Evolutionary conservation across 2,329 filamentous ascomycete genomes (phyloP).

Genomic region (Penicillium janthinellum): DNA sequence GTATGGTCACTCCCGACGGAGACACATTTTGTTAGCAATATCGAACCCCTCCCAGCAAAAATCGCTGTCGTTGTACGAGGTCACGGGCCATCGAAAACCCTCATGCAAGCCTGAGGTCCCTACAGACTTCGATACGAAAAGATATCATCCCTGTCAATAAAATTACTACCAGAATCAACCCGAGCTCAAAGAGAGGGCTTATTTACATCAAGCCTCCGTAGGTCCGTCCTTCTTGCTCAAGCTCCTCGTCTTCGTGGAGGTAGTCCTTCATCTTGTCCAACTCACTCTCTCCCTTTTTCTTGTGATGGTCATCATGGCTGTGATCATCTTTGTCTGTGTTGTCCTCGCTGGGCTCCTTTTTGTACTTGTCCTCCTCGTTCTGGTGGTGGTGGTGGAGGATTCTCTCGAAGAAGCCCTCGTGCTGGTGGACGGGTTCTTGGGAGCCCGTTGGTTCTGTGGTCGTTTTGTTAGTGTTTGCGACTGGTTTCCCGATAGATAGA

Average conservation of each 20-base stretch:
- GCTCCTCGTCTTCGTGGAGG: conserved; percentile 12
- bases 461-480: not conserved
- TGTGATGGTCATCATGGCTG: conserved; percentile 1
- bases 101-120: not conserved
- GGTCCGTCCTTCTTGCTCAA: conserved; percentile 12
- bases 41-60: not conserved
- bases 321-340: conserved; percentile 8
- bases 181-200: not conserved
- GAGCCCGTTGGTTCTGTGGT: not conserved
- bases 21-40: too few species aligned
- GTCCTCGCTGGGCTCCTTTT: not conserved
- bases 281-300: conserved; percentile 9
- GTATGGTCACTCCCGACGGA: too few species aligned
- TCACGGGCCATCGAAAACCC: not conserved
- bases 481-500: too few species aligned
- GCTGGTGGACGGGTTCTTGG: conserved; percentile 5
- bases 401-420: conserved; percentile 22
- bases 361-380: not conserved
- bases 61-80: not conserved
- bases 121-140: not conserved
- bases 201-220: conserved; percentile 14
- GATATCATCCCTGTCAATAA: not conserved
- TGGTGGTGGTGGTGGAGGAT: conserved; percentile 13
- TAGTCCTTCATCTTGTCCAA: conserved; percentile 16
- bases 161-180: not conserved